A percentile compares a stretch with the other conserved stretches of the same genome.
phyloP scores from a whole-genome alignment of 2,329 filamentous ascomycete species.

The Fusarium camptoceras region DNA sequence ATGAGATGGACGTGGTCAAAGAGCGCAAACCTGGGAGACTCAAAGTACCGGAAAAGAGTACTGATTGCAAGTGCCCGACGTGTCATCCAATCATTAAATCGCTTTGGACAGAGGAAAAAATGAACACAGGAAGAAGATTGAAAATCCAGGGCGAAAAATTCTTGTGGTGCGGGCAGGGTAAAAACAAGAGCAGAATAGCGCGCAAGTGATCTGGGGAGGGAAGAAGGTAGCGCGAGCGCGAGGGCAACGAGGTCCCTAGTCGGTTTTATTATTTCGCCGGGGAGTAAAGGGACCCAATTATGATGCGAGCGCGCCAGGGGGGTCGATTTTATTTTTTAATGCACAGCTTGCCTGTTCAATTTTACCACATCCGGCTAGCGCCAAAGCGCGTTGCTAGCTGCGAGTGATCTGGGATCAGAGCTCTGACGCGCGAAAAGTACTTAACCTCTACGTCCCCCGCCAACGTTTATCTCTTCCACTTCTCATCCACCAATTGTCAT shows the following conservation, averaged over 20 bases:
- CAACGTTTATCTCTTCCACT: conserved; percentile 51
- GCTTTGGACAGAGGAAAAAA: conserved; percentile 10
- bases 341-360: conserved; percentile 43
- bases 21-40: conserved; percentile 17
- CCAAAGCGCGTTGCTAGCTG: conserved; percentile 42
- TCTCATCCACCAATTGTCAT: conserved; percentile 53
- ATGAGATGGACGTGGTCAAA: conserved; percentile 9
- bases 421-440: conserved; percentile 64
- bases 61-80: neutral
- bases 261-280: conserved; percentile 44
- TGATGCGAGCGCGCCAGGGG: conserved; percentile 40
- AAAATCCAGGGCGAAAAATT: conserved; percentile 3
- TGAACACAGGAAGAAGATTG: conserved; percentile 5
- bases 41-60: conserved; percentile 24
- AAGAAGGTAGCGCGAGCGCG: neutral
- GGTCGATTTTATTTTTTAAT: conserved; percentile 45
- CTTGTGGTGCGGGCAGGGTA: neutral
- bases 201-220: conserved; percentile 28
- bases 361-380: conserved; percentile 51
- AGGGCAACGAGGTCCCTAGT: conserved; percentile 10
- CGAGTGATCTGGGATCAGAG: conserved; percentile 64
- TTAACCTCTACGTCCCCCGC: conserved; percentile 65
- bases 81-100: conserved; percentile 37
- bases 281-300: neutral
- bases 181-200: conserved; percentile 18